Base-by-base conservation (phyloP, 305 asterid genomes). In the Solanum hybrid region DNA sequence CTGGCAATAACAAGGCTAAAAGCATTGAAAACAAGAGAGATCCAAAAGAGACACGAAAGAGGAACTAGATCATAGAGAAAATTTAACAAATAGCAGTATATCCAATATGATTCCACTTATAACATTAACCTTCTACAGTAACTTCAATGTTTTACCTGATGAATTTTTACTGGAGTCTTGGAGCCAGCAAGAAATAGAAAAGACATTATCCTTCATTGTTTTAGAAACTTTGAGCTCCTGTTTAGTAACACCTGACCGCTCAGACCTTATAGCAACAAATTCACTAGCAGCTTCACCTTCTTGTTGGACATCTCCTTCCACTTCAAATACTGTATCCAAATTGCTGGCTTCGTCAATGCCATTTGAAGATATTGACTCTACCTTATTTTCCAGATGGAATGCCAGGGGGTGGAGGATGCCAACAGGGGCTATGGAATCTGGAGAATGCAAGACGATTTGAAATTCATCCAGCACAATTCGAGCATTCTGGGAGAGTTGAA, bases 401-500 rank as follows among this genome's bases (percentile, higher is more conserved):
- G 94, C 97, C 92, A 95, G 70, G 79, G 99, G 98, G 91, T 96
- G 99, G 91, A 96, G 97, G 92, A 97, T 95, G 90, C 98, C 99
- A 84, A 97, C 98, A 78, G 99, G 96, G 92, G 97, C 97, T 93
- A 97, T 97, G 93, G 96, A 91, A 92, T 94, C 98, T 89, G 98
- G 85, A 88, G 99, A 97, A 93, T 95, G 98, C 89, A 95, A 92
- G 92, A 95, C 90, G 91, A 95, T 95, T 93, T 95, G 92, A 95
- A 89, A 97, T 87, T 96, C 95, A 93, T 97, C 99, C 45, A 97
- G 97, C 95, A 97, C 95, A 89, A 97, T 93, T 89, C 95, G 96
- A 90, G 98, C 97, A 94, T 95, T 93, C 99, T 96, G 97, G 91
- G 82, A 93, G 92, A 87, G 90, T 31, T 31, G 20, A 84, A 83